Evolutionary conservation across 352 stramenopile genomes (phyloP), one percentile per base, ranked within the genome.

Genomic region (Aphanomyces invadans): DNA sequence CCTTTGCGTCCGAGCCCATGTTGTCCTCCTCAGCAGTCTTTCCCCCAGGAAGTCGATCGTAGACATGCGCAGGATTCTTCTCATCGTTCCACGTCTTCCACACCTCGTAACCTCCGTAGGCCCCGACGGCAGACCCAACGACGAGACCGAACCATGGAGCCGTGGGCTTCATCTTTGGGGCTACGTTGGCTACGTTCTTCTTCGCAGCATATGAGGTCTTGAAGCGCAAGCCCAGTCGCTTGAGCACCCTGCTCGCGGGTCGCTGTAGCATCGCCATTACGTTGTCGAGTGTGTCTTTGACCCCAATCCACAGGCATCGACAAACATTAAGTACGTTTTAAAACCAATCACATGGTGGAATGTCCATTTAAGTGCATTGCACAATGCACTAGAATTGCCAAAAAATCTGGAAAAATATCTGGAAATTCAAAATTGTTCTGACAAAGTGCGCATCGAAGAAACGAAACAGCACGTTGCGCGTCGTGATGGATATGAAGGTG

Each of bases 1-100:
- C 73, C 70, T 92, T 81, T 7, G 78, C 70, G 44, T 90, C 70
- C 2, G 81, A 88, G 53, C 77, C 79, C 80, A 90, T 89, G 28
- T 73, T 78, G 39, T 81, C 71, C 56, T 90, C 82, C n/a, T 86
- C 83, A 36, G 69, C 68, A 15, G 77, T 88, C 52, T 74, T 73
- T n/a, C 70, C 53, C n/a, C 76, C 76, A 3, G 80, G 77, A 26
- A 90, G 71, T 31, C 81, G 75, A 21, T 62, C 61, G 31, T 89
- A 61, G 19, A 76, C 80, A 15, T 64, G 69, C 21, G 79, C 82
- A 1, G 75, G 78, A 51, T 86, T 65, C 63, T 70, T 52, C 65
- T 71, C 55, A 29, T 71, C 65, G n/a, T 52, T 54, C n/a, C 65
- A 62, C 25, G 31, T 25, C 39, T 62, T 68, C 21, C 45, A 42